Evolutionary conservation across 2,329 filamentous ascomycete genomes (phyloP), one percentile per base, ranked within the genome.

Genomic region (Fusarium caatingaense): DNA sequence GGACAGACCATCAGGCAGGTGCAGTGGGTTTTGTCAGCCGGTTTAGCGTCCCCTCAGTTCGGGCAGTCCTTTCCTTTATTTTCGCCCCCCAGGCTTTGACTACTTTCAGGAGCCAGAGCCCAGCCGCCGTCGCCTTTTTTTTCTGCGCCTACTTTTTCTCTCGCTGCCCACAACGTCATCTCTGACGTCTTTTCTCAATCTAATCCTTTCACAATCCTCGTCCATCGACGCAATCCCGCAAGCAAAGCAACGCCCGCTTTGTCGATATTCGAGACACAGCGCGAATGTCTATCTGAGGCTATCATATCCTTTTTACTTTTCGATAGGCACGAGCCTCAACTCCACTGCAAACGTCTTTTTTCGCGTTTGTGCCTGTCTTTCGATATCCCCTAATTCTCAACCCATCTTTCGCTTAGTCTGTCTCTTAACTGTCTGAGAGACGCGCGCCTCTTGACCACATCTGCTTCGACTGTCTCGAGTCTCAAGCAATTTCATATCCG

Each of bases 171-270:
- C 80, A 83, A 83, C 81, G 81, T 83, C 81, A 83, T 83, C 81
- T 82, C 81, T 83, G 81, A 83, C 81, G 81, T 83, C 81, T 83
- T 82, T 76, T 75, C 66, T 76, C 74, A 77, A 77, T 75, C 76
- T 78, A 74, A 76, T 76, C 74, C 74, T 79, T 78, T 77, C 76
- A 78, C 76, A 76, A 76, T 77, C 72, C 71, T 77, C 76, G 71
- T 68, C 73, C 65, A 66, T 73, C 75, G 67, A 74, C 74, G 74
- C 77, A 77, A 75, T 76, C 72, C 72, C 73, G 72, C 73, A 68
- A 71, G 66, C 68, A 74, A 70, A 71, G 68, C 65, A 74, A 69
- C 69, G 70, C 73, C 73, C 68, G 64, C 71, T 66, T 75, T 70
- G 54, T 65, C 63, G 68, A 50, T 66, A 64, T 61, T 69, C 64